These are phyloP conservation scores for Hibiscus mutabilis DNA, from an alignment of 345 rosid species.

Conservation along the genomic window DNA sequence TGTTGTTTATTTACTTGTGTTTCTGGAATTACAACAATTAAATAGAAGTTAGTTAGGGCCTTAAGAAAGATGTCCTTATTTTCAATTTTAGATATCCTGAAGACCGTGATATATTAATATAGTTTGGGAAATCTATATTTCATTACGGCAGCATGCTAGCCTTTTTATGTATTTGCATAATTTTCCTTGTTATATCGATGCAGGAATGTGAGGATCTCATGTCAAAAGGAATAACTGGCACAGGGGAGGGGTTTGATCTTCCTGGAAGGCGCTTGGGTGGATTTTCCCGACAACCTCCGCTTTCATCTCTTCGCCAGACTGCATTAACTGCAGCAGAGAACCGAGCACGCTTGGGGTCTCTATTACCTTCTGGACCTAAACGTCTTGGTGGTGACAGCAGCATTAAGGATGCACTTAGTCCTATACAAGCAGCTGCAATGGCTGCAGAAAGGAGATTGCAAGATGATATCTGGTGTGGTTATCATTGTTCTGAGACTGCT, in stretches of 20 bases:
- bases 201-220: slow-evolving; percentile 91
- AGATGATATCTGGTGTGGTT: slow-evolving; percentile 89
- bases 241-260: slow-evolving; percentile 69
- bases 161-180: background rate
- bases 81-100: background rate
- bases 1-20: no score
- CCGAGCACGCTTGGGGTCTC: slow-evolving; percentile 47
- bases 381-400: slow-evolving; percentile 76
- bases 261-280: slow-evolving; percentile 83
- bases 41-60: background rate
- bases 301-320: slow-evolving; percentile 49
- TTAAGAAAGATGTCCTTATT: background rate
- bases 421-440: slow-evolving; percentile 92
- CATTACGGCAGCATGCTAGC: background rate
- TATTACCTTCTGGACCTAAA: slow-evolving; percentile 71
- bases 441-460: slow-evolving; percentile 87
- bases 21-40: no score
- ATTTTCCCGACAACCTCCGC: slow-evolving; percentile 58
- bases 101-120: background rate
- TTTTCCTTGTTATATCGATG: slow-evolving; percentile 3
- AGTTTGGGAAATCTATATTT: slow-evolving; percentile 1
- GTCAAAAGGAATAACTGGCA: slow-evolving; percentile 60
- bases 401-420: slow-evolving; percentile 77
- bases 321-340: slow-evolving; percentile 69
- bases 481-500: slow-evolving; percentile 36